These are phyloP conservation scores for Coemansia sp. DNA, from an alignment of 192 early-diverging fungal species.

Conservation along the genomic window DNA sequence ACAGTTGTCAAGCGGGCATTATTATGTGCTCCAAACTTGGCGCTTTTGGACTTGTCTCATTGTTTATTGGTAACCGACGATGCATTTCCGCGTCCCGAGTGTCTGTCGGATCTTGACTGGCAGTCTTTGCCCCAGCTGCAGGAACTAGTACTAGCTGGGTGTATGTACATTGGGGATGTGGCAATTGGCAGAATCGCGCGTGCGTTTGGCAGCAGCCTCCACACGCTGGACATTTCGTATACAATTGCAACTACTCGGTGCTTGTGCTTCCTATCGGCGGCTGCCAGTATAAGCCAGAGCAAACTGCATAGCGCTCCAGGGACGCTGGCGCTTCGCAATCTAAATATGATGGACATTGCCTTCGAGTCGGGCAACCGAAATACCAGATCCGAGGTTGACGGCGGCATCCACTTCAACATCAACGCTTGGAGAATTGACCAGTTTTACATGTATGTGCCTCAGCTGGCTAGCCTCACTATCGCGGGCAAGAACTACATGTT, in stretches of 20 bases:
- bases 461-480: conserved; percentile 22
- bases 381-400: neutral
- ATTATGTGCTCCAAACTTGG: conserved; percentile 18
- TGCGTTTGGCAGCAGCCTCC: conserved; percentile 24
- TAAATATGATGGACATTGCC: conserved; percentile 14
- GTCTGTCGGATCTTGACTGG: neutral
- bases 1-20: conserved; percentile 15
- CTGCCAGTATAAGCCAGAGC: neutral
- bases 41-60: conserved; percentile 28
- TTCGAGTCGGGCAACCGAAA: conserved; percentile 1
- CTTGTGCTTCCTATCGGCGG: neutral
- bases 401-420: neutral
- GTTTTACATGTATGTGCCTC: conserved; percentile 13
- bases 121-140: conserved; percentile 22
- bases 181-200: conserved; percentile 17
- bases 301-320: neutral
- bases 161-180: conserved; percentile 10
- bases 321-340: conserved; percentile 1
- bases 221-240: conserved; percentile 15
- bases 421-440: neutral
- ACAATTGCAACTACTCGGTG: conserved; percentile 3
- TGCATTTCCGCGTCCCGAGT: conserved; percentile 29
- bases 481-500: conserved; percentile 29
- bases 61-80: conserved; percentile 23
- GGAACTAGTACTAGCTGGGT: conserved; percentile 14